phyloP scores from a whole-genome alignment of 352 stramenopile genomes.

The Pythium oligandrum region DNA sequence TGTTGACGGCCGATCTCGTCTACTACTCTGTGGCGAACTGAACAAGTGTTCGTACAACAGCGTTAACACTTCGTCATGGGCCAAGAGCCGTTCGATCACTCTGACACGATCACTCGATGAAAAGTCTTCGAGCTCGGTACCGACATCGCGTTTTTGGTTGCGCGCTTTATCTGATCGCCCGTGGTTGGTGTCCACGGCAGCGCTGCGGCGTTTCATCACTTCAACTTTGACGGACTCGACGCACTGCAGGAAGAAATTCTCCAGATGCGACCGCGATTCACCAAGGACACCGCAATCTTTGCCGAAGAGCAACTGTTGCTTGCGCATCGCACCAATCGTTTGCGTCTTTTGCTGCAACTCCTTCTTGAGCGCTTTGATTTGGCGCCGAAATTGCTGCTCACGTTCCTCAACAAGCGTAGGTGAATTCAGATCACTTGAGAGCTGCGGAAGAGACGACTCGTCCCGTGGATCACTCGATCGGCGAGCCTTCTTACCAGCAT shows the following conservation, averaged over 20 bases:
- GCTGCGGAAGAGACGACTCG: slow-evolving; percentile 3
- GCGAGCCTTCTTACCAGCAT: background rate
- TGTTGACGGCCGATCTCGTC: slow-evolving; percentile 6
- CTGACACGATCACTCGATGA: slow-evolving; percentile 56
- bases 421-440: slow-evolving; percentile 1
- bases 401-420: slow-evolving; percentile 38
- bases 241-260: slow-evolving; percentile 78
- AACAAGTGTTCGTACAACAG: slow-evolving; percentile 79
- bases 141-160: slow-evolving; percentile 31
- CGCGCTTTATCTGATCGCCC: slow-evolving; percentile 20
- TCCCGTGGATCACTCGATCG: background rate
- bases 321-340: slow-evolving; percentile 33
- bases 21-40: slow-evolving; percentile 20
- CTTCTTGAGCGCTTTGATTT: slow-evolving; percentile 60
- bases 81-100: slow-evolving; percentile 69
- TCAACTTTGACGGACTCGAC: slow-evolving; percentile 82
- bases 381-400: slow-evolving; percentile 64
- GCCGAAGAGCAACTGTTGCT: slow-evolving; percentile 27
- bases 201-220: slow-evolving; percentile 36
- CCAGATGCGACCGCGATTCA: slow-evolving; percentile 39
- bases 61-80: slow-evolving; percentile 74
- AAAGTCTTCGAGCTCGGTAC: slow-evolving; percentile 62
- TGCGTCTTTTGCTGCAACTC: slow-evolving; percentile 64
- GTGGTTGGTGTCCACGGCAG: background rate
- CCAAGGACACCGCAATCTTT: slow-evolving; percentile 15